Percentiles rank a stretch among this genome's conserved stretches.
These are phyloP conservation scores for Davidsoniella virescens DNA, from an alignment of 2,329 filamentous ascomycete genomes.

Conservation along the genomic window DNA sequence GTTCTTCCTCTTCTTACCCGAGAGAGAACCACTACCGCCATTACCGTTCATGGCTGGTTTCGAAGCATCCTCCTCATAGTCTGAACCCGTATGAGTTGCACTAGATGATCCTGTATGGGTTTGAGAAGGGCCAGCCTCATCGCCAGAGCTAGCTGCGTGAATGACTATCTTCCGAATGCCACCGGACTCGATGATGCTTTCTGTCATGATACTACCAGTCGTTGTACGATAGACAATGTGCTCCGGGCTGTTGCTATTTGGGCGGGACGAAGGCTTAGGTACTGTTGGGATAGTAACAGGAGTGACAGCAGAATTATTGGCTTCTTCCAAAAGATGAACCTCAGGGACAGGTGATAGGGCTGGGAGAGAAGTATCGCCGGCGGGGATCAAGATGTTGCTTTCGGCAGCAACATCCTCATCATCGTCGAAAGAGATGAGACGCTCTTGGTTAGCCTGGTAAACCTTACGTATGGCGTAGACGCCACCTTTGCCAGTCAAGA, in stretches of 20 bases:
- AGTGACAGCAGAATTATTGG: background rate
- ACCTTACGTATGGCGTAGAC: constrained; percentile 8
- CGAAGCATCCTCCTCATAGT: background rate
- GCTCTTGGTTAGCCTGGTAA: constrained; percentile 4
- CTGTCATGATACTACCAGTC: constrained; percentile 61
- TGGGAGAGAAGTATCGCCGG: background rate
- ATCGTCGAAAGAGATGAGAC: background rate
- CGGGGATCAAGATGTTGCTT: background rate
- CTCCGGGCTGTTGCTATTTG: background rate
- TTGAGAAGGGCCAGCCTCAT: constrained; percentile 16
- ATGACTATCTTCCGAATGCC: constrained; percentile 63
- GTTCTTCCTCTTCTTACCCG: constrained; percentile 12
- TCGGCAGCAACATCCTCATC: background rate
- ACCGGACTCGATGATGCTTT: constrained; percentile 58
- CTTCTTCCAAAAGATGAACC: background rate
- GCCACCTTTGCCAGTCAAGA: constrained; percentile 16
- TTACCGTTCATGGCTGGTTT: background rate
- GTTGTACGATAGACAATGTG: constrained; percentile 27
- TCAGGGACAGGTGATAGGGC: background rate
- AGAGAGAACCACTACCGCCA: background rate
- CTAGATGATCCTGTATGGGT: background rate
- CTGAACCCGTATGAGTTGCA: background rate
- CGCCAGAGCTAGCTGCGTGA: constrained; percentile 22
- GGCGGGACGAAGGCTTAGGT: background rate
- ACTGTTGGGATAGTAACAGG: background rate